Evolutionary conservation across 2,329 filamentous ascomycete species (phyloP).

Genomic region (Pseudonectria foliicola): DNA sequence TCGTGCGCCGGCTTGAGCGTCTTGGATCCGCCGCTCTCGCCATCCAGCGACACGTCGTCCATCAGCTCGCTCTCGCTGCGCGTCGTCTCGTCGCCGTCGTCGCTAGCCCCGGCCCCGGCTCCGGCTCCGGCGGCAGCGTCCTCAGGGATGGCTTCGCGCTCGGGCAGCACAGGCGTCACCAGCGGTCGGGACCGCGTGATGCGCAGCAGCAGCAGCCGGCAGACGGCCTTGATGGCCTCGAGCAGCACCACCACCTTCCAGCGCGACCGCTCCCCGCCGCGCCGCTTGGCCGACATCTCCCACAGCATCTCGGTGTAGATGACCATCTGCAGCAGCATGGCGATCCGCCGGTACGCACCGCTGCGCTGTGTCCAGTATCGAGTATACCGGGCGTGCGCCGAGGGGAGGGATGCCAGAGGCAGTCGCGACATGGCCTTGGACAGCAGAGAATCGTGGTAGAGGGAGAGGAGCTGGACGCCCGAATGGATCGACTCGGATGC

Average conservation of each 20-base stretch:
- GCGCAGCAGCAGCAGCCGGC: constrained; percentile 70
- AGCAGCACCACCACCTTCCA: constrained; percentile 85
- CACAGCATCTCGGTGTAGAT: constrained; percentile 94
- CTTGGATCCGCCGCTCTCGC: constrained; percentile 13
- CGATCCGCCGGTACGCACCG: constrained; percentile 70
- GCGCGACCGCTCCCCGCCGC: constrained; percentile 67
- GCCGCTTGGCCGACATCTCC: constrained; percentile 91
- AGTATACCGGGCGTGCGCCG: constrained; percentile 58
- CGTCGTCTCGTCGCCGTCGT: constrained; percentile 31
- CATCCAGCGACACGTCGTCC: constrained; percentile 32
- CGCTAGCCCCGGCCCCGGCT: constrained; percentile 25
- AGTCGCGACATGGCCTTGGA: constrained; percentile 54
- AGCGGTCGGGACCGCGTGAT: constrained; percentile 78
- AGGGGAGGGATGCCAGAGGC: constrained; percentile 46
- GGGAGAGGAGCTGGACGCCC: constrained; percentile 77
- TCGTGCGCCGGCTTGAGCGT: constrained; percentile 32
- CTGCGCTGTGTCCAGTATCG: constrained; percentile 58
- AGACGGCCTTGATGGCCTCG: constrained; percentile 80
- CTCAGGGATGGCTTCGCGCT: constrained; percentile 69
- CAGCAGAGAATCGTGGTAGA: constrained; percentile 89
- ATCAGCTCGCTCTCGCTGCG: constrained; percentile 36
- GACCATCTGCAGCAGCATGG: constrained; percentile 78
- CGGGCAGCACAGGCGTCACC: constrained; percentile 75
- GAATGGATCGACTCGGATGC: constrained; percentile 90
- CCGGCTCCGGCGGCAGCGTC: constrained; percentile 47